Evolutionary conservation across 2,329 filamentous ascomycete genomes (phyloP), one percentile per base, ranked within the genome.

Genomic region (Ascocoryne sarcoides): DNA sequence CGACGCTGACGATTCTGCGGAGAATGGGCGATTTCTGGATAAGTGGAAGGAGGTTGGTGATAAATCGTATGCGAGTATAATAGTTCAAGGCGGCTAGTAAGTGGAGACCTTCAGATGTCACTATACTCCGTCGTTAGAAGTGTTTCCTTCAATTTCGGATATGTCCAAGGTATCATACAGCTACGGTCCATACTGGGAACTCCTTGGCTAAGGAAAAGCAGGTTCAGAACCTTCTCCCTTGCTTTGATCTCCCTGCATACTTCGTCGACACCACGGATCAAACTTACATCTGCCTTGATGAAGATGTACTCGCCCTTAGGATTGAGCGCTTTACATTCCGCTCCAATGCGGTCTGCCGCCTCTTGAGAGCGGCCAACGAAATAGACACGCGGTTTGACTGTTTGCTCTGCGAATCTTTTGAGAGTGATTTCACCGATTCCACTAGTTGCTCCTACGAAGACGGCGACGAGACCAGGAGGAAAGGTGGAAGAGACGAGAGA

Each of bases 11-110:
- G 14, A 78, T 70, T 8, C 75, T 69, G 0, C 69, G 65, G 12
- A 49, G 45, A 5, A 73, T 56, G 2, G 57, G 44, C 0, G 62
- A 47, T 0, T 70, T 65, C 23, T 42, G 35, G 1, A 82, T 61
- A 0, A 71, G 63, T 0, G 77, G 76, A 10, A 81, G 66, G 0
- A 82, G 65, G 37, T 76, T 73, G 37, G 64, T 41, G 10, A 70
- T 63, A 51, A 79, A 72, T 30, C 72, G 71, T 37, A 71, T 62
- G 10, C 76, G 75, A 2, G 70, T 63, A 57, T 80, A 78, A 57
- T 72, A 71, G 7, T 62, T 62, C 9, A 79, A 61, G 4, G 68
- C 62, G 16, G 66, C 63, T 21, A 67, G 62, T 15, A 65, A 59
- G 36, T 73, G 65, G 1, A 82, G 59, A 1, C 70, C 70, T 54